Base-by-base conservation (phyloP, 164 flowering plant species). In the Aristolochia contorta region DNA sequence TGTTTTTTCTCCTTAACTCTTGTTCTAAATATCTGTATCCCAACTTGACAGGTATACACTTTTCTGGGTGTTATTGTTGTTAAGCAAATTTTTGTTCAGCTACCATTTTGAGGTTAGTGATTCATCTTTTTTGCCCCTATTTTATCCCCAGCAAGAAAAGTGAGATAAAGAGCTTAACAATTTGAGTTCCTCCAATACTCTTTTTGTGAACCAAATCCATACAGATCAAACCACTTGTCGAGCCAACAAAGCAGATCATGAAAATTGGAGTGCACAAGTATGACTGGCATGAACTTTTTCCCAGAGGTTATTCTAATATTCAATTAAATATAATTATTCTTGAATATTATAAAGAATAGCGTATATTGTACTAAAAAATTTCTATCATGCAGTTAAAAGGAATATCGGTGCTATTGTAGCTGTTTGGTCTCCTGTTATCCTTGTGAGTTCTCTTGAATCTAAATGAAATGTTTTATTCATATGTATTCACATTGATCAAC, bases 221-320 rank as follows among this genome's bases (percentile, higher is more conserved):
- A 65, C 84, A 93, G 99, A 86, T 93, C 65, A 85, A 82, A 63
- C 99, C 97, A 47, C 87, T 93, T 37, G 84, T 93, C 32, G 75
- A 56, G 60, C 99, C 99, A 54, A 93, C 99, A 45, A 85, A 78
- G 67, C 71, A 75, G 49, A 93, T 93, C 32, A 81, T 93, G 90
- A 75, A 66, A 68, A 75, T 82, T 67, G 84, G 85, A 58, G 78
- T 82, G 54, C 70, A 68, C 51, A 69, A 66, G 22, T 86, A 90
- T 67, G 92, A 84, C 25, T 90, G 92, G 99, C 92, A 86, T 65
- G 89, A 85, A 73, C 82, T 90, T 65, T 86, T 93, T 66, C 99
- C 99, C 15, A 74, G 74, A 81, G 96, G 99, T 90, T 71, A 37
- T 37, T 37, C 9, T 37, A 1, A 37, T 37, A 37, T 37, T 4